Evolutionary conservation across 257 asterid species (phyloP).

Genomic region (Echites panduratus): DNA sequence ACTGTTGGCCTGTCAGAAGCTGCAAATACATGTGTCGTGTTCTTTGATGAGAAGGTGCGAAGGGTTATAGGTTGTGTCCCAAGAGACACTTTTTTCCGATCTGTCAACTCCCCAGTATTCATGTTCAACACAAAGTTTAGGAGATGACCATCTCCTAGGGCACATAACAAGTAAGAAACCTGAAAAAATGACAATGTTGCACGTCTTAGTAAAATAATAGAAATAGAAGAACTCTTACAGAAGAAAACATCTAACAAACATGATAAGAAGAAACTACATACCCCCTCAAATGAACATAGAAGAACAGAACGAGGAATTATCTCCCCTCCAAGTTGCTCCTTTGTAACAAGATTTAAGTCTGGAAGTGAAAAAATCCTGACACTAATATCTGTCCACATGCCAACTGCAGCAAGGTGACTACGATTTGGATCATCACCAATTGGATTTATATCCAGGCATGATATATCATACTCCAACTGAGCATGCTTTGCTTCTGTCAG

Average conservation of each 20-base stretch:
- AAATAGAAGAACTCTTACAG: neutral
- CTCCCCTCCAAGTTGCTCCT: slow-evolving; percentile 95
- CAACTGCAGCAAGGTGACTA: slow-evolving; percentile 92
- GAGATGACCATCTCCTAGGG: slow-evolving; percentile 99
- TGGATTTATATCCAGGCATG: slow-evolving; percentile 96
- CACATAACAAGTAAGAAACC: slow-evolving; percentile 94
- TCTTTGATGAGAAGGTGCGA: slow-evolving; percentile 93
- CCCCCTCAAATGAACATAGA: slow-evolving; percentile 94
- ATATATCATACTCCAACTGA: slow-evolving; percentile 83
- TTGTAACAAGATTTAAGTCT: slow-evolving; percentile 71
- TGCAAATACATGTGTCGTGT: slow-evolving; percentile 92
- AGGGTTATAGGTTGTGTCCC: slow-evolving; percentile 97
- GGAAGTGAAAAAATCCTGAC: slow-evolving; percentile 72
- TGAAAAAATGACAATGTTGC: slow-evolving; percentile 27
- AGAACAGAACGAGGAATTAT: slow-evolving; percentile 98
- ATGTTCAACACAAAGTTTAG: slow-evolving; percentile 78
- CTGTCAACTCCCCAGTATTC: slow-evolving; percentile 75
- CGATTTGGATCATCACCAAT: slow-evolving; percentile 71
- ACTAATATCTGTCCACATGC: slow-evolving; percentile 99
- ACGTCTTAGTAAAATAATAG: neutral
- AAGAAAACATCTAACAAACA: neutral
- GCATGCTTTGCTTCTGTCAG: slow-evolving; percentile 63
- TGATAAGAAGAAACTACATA: slow-evolving; percentile 29
- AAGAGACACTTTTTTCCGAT: slow-evolving; percentile 92
- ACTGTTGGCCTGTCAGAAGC: slow-evolving; percentile 98